These are phyloP conservation scores for Margaritispora aquatica DNA, from an alignment of 495 filamentous ascomycete species.

Conservation along the genomic window DNA sequence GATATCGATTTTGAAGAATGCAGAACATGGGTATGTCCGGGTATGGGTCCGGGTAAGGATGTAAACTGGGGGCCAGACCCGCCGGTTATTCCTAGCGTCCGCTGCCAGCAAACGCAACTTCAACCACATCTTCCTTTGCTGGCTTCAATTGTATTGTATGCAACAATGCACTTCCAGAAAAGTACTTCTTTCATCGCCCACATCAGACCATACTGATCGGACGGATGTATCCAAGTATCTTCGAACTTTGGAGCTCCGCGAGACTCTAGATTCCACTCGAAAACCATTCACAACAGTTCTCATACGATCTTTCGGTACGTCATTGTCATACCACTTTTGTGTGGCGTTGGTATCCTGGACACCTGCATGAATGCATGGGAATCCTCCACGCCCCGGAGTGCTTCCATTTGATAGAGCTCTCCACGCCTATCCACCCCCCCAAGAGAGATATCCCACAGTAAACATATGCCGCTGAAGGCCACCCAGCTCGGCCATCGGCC, in stretches of 20 bases:
- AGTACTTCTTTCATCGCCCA: background rate
- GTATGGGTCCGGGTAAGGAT: no score
- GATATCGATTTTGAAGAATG: no score
- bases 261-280: background rate
- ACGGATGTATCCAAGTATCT: background rate
- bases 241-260: background rate
- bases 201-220: background rate
- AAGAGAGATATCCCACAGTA: background rate
- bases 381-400: background rate
- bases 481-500: conserved; percentile 1
- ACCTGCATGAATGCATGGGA: background rate
- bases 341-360: background rate
- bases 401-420: background rate
- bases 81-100: no score
- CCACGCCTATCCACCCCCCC: background rate
- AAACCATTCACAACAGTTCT: background rate
- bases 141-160: no score
- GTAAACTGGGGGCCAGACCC: no score
- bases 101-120: no score
- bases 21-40: no score
- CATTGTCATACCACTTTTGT: conserved; percentile 1
- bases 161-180: no score
- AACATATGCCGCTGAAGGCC: no score
- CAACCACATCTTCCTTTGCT: background rate
- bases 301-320: background rate